Conservation (phyloP, 805 yeast species). For the Starmerella davenportii region DNA sequence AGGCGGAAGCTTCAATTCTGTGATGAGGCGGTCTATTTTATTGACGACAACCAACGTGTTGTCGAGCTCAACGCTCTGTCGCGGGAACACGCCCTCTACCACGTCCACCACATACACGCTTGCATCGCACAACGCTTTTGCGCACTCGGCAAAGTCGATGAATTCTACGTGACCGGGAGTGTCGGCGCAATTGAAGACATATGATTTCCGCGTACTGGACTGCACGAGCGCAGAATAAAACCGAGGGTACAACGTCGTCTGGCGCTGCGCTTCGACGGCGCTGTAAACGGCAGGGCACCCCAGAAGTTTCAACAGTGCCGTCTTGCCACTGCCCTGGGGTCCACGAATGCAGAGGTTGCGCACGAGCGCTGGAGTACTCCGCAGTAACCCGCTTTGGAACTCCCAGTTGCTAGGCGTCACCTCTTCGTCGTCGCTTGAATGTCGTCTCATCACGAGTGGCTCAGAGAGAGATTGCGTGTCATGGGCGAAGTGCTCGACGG, state of each 20-base stretch:
- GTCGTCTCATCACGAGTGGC: constrained; percentile 49
- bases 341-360: constrained; percentile 72
- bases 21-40: constrained; percentile 68
- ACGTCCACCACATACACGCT: constrained; percentile 60
- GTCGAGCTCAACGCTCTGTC: constrained; percentile 20
- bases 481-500: constrained; percentile 38
- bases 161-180: constrained; percentile 88
- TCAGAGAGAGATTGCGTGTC: constrained; percentile 36
- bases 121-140: constrained; percentile 45
- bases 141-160: constrained; percentile 48
- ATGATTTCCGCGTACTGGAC: constrained; percentile 36
- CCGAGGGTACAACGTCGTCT: constrained; percentile 44
- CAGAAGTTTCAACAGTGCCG: constrained; percentile 42
- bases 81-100: constrained; percentile 54
- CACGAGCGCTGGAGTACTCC: constrained; percentile 38
- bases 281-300: constrained; percentile 50
- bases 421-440: constrained; percentile 30
- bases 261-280: constrained; percentile 49
- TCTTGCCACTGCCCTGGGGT: constrained; percentile 68
- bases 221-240: constrained; percentile 45
- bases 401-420: constrained; percentile 18
- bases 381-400: constrained; percentile 36
- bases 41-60: constrained; percentile 41
- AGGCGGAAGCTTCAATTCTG: constrained; percentile 65
- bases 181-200: constrained; percentile 49